Percentiles rank a stretch among this genome's conserved stretches.
phyloP scores from a whole-genome alignment of 768 basidiomycete genomes.

The Kwoniella sp. region DNA sequence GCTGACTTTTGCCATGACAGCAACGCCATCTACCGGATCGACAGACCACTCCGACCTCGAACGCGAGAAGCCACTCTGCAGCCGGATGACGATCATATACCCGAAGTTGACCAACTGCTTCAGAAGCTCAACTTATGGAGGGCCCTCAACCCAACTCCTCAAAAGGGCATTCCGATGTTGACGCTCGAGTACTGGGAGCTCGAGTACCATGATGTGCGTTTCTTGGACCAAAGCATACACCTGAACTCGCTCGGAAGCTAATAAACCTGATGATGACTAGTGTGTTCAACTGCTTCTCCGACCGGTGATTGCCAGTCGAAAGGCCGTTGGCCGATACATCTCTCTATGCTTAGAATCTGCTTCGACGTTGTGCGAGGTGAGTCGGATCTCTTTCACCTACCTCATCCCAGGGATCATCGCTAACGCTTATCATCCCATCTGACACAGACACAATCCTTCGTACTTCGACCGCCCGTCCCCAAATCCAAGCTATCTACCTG shows the following conservation, averaged over 20 bases:
- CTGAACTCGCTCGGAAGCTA: too few relatives aligned
- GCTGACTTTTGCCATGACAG: slow-evolving; percentile 9
- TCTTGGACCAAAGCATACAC: not conserved
- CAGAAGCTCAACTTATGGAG: slow-evolving; percentile 26
- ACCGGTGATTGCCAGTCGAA: slow-evolving; percentile 32
- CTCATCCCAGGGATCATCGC: not conserved
- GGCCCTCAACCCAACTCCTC: slow-evolving; percentile 27
- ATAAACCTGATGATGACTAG: too few relatives aligned
- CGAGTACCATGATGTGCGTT: slow-evolving; percentile 39
- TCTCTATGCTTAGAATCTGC: slow-evolving; percentile 37
- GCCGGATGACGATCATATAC: slow-evolving; percentile 11
- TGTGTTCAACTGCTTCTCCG: slow-evolving; percentile 42
- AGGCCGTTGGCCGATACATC: slow-evolving; percentile 24
- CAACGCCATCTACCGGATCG: slow-evolving; percentile 36
- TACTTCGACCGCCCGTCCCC: slow-evolving; percentile 16
- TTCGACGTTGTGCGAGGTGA: slow-evolving; percentile 36
- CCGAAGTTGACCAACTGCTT: slow-evolving; percentile 36
- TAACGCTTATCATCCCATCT: not conserved
- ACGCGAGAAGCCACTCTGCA: slow-evolving; percentile 2
- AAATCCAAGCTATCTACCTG: slow-evolving; percentile 26
- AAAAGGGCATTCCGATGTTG: slow-evolving; percentile 33
- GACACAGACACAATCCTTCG: slow-evolving; percentile 17
- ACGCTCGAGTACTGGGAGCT: slow-evolving; percentile 29
- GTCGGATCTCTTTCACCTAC: not conserved
- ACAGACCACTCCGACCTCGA: slow-evolving; percentile 27